Base-by-base conservation (phyloP, 805 yeast species). In the Saccharomyces mikatae region DNA sequence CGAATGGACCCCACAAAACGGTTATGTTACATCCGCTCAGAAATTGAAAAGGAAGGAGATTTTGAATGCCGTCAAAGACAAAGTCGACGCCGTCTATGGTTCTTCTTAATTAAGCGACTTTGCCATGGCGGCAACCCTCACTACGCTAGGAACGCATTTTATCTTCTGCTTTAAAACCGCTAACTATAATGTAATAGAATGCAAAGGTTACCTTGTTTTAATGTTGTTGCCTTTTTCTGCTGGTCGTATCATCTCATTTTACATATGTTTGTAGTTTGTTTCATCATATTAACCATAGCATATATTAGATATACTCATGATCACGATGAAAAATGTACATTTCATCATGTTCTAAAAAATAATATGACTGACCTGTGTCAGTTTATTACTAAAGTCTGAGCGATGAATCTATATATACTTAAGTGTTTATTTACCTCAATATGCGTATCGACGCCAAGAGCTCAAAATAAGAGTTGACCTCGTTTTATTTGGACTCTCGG, bases 1-100 rank as follows among this genome's bases (percentile, higher is more conserved):
- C 52, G 99, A 94, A 76, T 94, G 99, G 98, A 94, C 98, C 46
- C 98, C 99, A 47, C 94, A 89, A 72, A 88, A 83, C 68, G 98
- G 97, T 0, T 89, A 76, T 61, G 95, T 92, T 54, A 90, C 98
- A 14, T 84, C 95, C 56, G 99, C 99, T 27, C 97, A 91, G 74
- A 94, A 94, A 75, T 80, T 94, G 66, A 97, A 92, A 77, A 86
- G 99, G 78, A 87, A 80, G 78, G 87, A 87, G 77, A 94, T 94
- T 67, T 74, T 89, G 62, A 81, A 77, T 31, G 80, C 84, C 57
- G 87, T 85, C 68, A 71, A 84, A 71, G 78, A 78, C 41, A 80
- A 78, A 50, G 87, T 94, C 63, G 87, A 87, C 57, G 75, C 74
- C 56, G 80, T 89, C 36, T 91, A 88, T 51, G 53, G 44, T 6